Evolutionary conservation across 495 filamentous ascomycete genomes (phyloP), one percentile per base, ranked within the genome.

Genomic region (Chaetomidium leptoderma): DNA sequence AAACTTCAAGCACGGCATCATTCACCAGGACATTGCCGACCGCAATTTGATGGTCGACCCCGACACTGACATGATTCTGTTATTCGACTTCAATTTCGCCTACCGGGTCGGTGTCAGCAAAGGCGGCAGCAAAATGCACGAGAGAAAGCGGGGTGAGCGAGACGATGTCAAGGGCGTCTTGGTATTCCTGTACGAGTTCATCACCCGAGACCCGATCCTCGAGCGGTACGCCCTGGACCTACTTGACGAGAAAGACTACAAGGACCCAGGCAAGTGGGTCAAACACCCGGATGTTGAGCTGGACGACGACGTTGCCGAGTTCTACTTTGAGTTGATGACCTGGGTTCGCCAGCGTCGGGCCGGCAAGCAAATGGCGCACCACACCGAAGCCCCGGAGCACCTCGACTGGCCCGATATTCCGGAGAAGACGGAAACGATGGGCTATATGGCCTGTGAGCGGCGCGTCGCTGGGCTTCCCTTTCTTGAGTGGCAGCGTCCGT

Each of bases 81-180:
- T 75, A 29, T 74, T 74, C 49, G 72, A 78, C 61, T 78, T 78
- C 49, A 57, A 71, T 62, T 62, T 37, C 14, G 67, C 69, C n/a
- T 64, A 30, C 24, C 30, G 26, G 6, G 54, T 63, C 10, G 53
- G 55, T 19, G 6, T 13, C 8, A 24, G 9, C 19, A 43, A 27
- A 45, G n/a, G 42, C 23, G 23, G 3, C 8, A 4, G 5, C 17
- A 30, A 4, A 37, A 26, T 4, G 5, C 17, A 23, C 59, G 65
- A 17, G 57, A 66, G 37, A 29, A 59, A 63, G 16, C 5, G 43
- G 17, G 43, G 68, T 23, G 63, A 58, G 53, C 63, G 68, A 47
- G 63, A 78, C 60, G 75, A 76, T 43, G 64, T 74, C 39, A 64
- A 65, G 62, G 63, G 67, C 29, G 68, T 76, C 46, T 13, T 42